Percentiles rank a stretch among this genome's conserved stretches.
Conservation (phyloP, 148 eudicot genomes). For the Rhododendron ferrugineum region DNA sequence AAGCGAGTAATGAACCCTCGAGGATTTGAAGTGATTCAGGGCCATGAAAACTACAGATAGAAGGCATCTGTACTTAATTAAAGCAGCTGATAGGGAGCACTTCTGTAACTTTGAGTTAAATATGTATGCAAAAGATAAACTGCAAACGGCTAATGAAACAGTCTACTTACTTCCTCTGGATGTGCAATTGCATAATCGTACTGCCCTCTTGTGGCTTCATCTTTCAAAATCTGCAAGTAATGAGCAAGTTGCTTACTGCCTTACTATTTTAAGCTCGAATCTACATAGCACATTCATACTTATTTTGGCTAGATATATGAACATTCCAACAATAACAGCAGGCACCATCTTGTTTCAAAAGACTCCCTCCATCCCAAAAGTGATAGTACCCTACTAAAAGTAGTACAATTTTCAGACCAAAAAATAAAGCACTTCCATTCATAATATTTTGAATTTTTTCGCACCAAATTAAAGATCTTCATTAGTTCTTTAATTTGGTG, state of each 20-base stretch:
- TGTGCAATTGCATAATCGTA: conserved; percentile 95
- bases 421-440: neutral
- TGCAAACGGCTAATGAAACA: neutral
- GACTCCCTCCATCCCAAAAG: neutral
- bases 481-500: too few relatives aligned
- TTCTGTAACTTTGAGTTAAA: neutral
- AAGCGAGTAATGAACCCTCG: neutral
- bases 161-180: conserved; percentile 75
- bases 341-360: neutral
- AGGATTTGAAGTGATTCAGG: neutral
- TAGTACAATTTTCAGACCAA: neutral
- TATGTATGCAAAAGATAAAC: neutral
- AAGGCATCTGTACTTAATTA: neutral
- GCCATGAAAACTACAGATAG: neutral
- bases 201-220: conserved; percentile 73
- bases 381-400: neutral
- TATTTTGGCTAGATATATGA: neutral
- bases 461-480: too few relatives aligned
- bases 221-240: conserved; percentile 72
- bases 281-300: neutral
- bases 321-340: neutral
- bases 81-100: neutral
- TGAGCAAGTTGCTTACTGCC: neutral
- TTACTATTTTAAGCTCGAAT: neutral
- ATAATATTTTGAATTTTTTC: too few relatives aligned